A percentile compares a stretch with the other conserved stretches of the same genome.
Conservation (phyloP, 352 stramenopile species). For the Phytophthora ramorum region DNA sequence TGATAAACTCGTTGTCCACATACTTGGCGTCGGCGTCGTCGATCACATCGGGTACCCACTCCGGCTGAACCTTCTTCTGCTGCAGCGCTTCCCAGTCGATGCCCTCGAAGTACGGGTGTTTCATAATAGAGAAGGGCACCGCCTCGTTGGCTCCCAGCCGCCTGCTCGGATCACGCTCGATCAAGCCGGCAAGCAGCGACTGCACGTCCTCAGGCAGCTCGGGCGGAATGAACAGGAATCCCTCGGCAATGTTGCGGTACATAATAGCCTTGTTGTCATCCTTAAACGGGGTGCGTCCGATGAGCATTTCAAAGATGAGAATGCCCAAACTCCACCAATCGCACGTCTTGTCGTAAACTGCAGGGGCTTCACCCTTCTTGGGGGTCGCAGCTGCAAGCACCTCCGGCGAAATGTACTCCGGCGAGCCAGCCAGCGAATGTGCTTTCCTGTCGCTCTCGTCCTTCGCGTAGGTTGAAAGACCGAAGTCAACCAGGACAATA, state of each 20-base stretch:
- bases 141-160: slow-evolving; percentile 81
- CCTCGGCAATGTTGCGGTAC: slow-evolving; percentile 92
- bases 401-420: slow-evolving; percentile 94
- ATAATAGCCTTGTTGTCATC: slow-evolving; percentile 92
- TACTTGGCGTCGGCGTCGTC: slow-evolving; percentile 89
- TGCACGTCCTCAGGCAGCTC: slow-evolving; percentile 76
- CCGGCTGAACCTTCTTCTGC: slow-evolving; percentile 76
- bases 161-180: slow-evolving; percentile 76
- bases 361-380: slow-evolving; percentile 41
- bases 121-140: slow-evolving; percentile 90
- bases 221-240: slow-evolving; percentile 78
- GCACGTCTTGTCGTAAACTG: slow-evolving; percentile 81
- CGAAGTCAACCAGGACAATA: slow-evolving; percentile 92
- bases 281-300: slow-evolving; percentile 93
- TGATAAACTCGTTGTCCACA: slow-evolving; percentile 90
- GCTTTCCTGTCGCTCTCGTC: slow-evolving; percentile 60
- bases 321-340: slow-evolving; percentile 94
- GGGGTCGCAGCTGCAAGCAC: slow-evolving; percentile 77
- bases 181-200: slow-evolving; percentile 79
- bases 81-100: slow-evolving; percentile 90
- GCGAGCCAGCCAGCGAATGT: slow-evolving; percentile 79
- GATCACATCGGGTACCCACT: slow-evolving; percentile 86
- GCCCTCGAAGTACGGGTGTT: slow-evolving; percentile 87
- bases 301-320: slow-evolving; percentile 92
- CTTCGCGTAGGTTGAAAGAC: slow-evolving; percentile 84